Conservation (phyloP, 495 filamentous ascomycete genomes). For the Penicillium pulvis region DNA sequence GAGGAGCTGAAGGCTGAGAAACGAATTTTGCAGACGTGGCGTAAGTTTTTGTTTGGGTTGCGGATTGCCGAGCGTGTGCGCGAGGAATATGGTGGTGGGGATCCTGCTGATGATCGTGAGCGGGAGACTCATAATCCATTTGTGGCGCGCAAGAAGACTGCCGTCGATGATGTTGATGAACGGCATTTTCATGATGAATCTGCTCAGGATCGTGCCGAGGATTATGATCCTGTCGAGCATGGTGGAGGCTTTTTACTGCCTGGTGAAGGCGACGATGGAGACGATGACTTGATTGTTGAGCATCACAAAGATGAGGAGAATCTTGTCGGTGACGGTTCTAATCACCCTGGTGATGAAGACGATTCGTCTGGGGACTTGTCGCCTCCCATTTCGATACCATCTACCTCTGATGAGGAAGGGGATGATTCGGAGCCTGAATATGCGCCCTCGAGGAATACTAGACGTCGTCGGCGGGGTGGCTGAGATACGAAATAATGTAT, state of each 20-base stretch:
- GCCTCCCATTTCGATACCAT: constrained; percentile 13
- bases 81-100: constrained; percentile 73
- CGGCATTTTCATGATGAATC: constrained; percentile 12
- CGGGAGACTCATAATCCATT: constrained; percentile 45
- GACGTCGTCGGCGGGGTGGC: constrained; percentile 12
- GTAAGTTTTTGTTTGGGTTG: constrained; percentile 82
- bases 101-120: constrained; percentile 35
- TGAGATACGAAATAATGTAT: neutral
- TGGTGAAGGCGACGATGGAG: constrained; percentile 32
- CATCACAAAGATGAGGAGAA: constrained; percentile 18
- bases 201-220: constrained; percentile 4
- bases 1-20: constrained; percentile 83
- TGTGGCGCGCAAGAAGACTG: constrained; percentile 19
- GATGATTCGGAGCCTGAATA: constrained; percentile 17
- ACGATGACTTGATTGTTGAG: constrained; percentile 38
- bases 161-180: constrained; percentile 10
- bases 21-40: constrained; percentile 74
- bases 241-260: constrained; percentile 40
- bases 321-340: neutral
- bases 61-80: constrained; percentile 77
- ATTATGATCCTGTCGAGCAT: constrained; percentile 28
- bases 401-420: neutral
- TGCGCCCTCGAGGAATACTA: constrained; percentile 5
- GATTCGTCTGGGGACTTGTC: constrained; percentile 4
- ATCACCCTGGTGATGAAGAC: neutral